These are phyloP conservation scores for Trifolium repens DNA, from an alignment of 306 rosid genomes.

Conservation along the genomic window DNA sequence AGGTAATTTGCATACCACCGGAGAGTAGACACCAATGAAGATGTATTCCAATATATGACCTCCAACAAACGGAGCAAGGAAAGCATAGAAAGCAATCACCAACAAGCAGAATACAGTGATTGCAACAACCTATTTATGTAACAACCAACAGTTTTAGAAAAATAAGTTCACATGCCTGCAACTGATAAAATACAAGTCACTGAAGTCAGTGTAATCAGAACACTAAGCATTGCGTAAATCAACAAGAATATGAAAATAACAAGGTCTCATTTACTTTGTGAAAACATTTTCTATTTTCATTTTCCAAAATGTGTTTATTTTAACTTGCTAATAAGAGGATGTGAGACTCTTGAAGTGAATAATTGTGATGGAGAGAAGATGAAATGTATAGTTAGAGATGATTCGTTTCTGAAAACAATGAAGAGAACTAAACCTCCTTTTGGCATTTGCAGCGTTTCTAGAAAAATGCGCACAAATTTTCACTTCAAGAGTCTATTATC, in stretches of 20 bases:
- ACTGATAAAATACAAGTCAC: slow-evolving; percentile 36
- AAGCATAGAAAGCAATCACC: slow-evolving; percentile 92
- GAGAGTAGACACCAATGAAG: slow-evolving; percentile 75
- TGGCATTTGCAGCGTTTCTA: no score
- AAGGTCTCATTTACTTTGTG: no score
- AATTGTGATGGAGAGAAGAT: no score
- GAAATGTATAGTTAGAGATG: no score
- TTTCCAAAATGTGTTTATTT: no score
- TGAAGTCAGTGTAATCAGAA: slow-evolving; percentile 16
- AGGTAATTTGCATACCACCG: slow-evolving; percentile 67
- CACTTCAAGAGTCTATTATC: no score
- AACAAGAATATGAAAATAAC: slow-evolving; percentile 13
- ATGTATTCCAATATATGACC: slow-evolving; percentile 79
- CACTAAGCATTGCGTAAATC: slow-evolving; percentile 24
- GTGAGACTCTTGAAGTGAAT: no score
- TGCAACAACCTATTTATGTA: slow-evolving; percentile 77
- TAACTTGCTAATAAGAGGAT: no score
- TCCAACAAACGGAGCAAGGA: slow-evolving; percentile 93
- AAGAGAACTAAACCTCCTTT: no score
- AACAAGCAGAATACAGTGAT: slow-evolving; percentile 85
- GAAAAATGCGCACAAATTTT: no score
- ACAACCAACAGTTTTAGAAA: slow-evolving; percentile 44
- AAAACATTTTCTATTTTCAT: no score
- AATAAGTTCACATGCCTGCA: slow-evolving; percentile 35
- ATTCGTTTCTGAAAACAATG: no score